Base-by-base conservation (phyloP, 257 asterid species). In the Solanum bulbocastanum region DNA sequence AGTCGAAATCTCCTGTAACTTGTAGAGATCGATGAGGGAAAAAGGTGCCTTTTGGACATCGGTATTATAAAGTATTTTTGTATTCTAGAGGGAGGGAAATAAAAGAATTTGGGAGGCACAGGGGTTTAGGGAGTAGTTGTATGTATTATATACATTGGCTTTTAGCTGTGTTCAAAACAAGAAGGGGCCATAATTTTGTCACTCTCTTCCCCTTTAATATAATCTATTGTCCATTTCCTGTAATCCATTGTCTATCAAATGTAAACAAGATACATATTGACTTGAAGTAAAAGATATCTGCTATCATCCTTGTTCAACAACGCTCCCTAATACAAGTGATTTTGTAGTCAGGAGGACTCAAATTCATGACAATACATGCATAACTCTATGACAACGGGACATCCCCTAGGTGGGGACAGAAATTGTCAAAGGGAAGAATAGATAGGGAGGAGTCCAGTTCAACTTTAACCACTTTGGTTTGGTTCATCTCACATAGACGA, bases 141-240 rank as follows among this genome's bases (percentile, higher is more conserved):
- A 84, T 90, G 58, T 91, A 69, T 90, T 62, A 81, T 60, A 86
- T 46, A 62, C 73, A 44, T 86, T 84, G 56, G 88, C 79, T 58
- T 87, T 88, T 75, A 89, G 90, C 93, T 85, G 33, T 40, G 62
- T 85, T 71, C 32, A 49, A 82, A 49, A 79, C 84, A 73, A 75
- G 30, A 84, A 49, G 65, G 89, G 87, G 93, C 94, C 91, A 86
- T 90, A 89, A 89, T 89, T 87, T 91, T 89, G 92, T 83, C 89
- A 83, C 94, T 89, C 88, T 84, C 91, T 86, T 74, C 91, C 93
- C 94, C 90, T 83, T 35, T 44, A 49, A 81, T 88, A 88, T 81
- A 85, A 33, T 35, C 27, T 87, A 85, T 87, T 56, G 33, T 18
- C 37, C 85, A 87, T 83, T 86, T 86, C 35, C 87, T 86, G 81